Evolutionary conservation across 257 asterid genomes (phyloP), one percentile per base, ranked within the genome.

Genomic region (Primulina huaijiensis): DNA sequence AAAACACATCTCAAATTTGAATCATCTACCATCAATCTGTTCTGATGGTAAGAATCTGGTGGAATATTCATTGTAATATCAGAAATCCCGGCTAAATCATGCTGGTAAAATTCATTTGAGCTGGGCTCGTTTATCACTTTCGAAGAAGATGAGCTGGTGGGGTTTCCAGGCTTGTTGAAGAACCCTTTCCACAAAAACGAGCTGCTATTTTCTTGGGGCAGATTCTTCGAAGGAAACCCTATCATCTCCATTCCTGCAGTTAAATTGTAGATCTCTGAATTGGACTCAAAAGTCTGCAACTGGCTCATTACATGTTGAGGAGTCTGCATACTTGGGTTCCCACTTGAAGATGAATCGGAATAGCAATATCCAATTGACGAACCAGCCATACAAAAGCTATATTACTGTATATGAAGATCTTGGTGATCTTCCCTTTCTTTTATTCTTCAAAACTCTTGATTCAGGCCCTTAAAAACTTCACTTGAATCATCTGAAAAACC

Each of bases 1-100:
- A 92, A 92, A n/a, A 88, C 89, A 25, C 86, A 77, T 10, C 95
- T 74, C 62, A 84, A 9, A 17, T 91, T 82, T 19, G 89, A 79
- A 76, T 84, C 88, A 16, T 78, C 86, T 19, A 68, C 78, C 8
- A 82, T 50, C 55, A 75, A 27, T 71, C 86, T 74, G 65, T 77
- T 71, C 21, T 64, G 70, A 1, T 64, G 74, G 19, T 38, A 63
- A 50, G 56, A 50, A 50, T 56, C 65, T 55, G 76, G 61, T 20
- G 82, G 62, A 4, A 67, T 75, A 77, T 82, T 69, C 69, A 82
- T 73, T 10, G 81, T 68, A 0, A 79, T 58, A 4, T 74, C 86
- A 9, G 85, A 71, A 10, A 78, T 60, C 43, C 34, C 68, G 2
- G 78, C 68, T 6, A 78, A 72, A 59, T 66, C 75, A 60, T 75